Percentiles rank a stretch among this genome's conserved stretches.
Evolutionary conservation across 768 basidiomycete genomes (phyloP).

Genomic region (Trametes cubensis): DNA sequence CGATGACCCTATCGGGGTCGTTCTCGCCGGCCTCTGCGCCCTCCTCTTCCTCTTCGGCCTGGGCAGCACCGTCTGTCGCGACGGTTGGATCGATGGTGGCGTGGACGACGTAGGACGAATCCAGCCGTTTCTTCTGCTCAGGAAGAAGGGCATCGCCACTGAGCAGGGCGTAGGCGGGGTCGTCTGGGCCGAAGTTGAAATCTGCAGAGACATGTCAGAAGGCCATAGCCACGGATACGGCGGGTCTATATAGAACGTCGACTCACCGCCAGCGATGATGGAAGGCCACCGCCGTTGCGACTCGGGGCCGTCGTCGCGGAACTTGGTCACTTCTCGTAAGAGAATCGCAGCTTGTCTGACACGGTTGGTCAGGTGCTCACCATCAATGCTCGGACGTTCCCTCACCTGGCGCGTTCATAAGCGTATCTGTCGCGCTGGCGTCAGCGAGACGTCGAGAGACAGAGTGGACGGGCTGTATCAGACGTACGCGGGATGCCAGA

Average conservation of each 20-base stretch:
- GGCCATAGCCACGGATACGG: not conserved
- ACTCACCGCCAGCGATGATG: conserved; percentile 79
- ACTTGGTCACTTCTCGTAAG: conserved; percentile 60
- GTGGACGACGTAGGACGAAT: conserved; percentile 72
- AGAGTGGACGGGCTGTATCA: not conserved
- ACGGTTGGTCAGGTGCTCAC: conserved; percentile 3
- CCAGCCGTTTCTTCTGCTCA: conserved; percentile 55
- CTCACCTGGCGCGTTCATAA: conserved; percentile 80
- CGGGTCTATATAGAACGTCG: not conserved
- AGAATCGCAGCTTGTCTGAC: conserved; percentile 78
- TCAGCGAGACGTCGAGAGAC: not conserved
- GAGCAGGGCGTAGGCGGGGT: conserved; percentile 80
- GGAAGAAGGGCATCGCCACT: conserved; percentile 59
- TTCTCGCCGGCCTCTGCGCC: conserved; percentile 43
- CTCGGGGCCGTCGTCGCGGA: conserved; percentile 46
- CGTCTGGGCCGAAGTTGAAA: conserved; percentile 86
- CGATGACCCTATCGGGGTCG: conserved; percentile 74
- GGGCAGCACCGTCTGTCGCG: conserved; percentile 27
- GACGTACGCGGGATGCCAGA: conserved; percentile 89
- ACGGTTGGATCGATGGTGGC: conserved; percentile 66
- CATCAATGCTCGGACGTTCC: not conserved
- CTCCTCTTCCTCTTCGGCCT: conserved; percentile 44
- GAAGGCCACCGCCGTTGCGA: conserved; percentile 67
- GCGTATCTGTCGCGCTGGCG: conserved; percentile 50
- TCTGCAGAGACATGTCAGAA: conserved; percentile 50